Conservation (phyloP, 2,329 filamentous ascomycete genomes). For the Cladosporium sphaerospermum region DNA sequence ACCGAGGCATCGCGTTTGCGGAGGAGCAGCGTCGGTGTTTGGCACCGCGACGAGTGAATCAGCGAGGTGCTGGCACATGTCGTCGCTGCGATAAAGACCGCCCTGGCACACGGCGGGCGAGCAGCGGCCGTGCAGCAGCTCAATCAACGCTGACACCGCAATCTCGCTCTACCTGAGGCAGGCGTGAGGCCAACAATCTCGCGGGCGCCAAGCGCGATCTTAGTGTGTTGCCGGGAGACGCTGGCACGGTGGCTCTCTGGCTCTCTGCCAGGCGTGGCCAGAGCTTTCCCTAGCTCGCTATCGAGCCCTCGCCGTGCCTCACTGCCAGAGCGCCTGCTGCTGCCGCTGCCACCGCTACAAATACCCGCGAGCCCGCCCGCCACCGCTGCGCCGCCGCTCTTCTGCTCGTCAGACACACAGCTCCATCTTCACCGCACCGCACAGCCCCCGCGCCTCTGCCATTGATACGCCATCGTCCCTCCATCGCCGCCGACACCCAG, state of each 20-base stretch:
- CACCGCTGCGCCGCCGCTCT: neutral
- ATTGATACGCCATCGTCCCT: conserved; percentile 3
- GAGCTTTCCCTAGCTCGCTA: conserved; percentile 6
- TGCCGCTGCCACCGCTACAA: neutral
- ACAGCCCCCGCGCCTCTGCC: neutral
- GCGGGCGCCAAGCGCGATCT: neutral
- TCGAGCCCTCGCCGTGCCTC: neutral
- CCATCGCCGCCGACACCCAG: neutral
- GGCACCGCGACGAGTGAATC: too few relatives aligned
- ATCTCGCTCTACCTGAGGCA: conserved; percentile 2
- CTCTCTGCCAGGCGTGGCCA: neutral
- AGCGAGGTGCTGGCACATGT: too few relatives aligned
- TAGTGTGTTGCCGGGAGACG: neutral
- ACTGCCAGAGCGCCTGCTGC: neutral
- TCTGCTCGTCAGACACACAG: neutral
- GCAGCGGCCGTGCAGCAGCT: too few relatives aligned
- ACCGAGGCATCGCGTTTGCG: too few relatives aligned
- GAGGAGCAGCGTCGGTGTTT: too few relatives aligned
- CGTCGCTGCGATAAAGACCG: too few relatives aligned
- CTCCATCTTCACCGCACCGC: neutral
- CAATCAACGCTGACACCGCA: neutral
- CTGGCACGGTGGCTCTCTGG: too few relatives aligned
- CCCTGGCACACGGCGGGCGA: too few relatives aligned
- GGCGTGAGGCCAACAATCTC: neutral
- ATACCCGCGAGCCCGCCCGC: neutral